Conservation (phyloP, 2,329 filamentous ascomycete species). For the Calcarisporium arbuscula region DNA sequence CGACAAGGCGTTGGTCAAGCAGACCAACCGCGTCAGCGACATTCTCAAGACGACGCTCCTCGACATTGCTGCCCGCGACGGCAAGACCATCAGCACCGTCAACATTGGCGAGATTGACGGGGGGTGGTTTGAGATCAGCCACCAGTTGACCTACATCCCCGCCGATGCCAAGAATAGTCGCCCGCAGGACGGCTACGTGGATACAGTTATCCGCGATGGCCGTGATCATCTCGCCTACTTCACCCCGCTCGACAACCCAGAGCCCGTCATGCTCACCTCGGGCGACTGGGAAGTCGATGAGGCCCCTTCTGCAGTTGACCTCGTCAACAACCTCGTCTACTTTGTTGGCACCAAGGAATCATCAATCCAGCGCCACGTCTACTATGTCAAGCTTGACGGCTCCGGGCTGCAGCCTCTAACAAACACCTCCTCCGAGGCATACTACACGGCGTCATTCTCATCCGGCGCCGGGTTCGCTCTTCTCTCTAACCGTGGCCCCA, state of each 20-base stretch:
- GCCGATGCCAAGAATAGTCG: constrained; percentile 72
- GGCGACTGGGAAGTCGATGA: constrained; percentile 89
- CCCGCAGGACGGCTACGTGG: constrained; percentile 82
- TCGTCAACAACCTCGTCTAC: constrained; percentile 82
- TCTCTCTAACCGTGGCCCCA: constrained; percentile 77
- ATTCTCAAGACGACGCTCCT: constrained; percentile 81
- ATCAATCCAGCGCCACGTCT: constrained; percentile 85
- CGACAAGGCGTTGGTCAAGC: constrained; percentile 75
- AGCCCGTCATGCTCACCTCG: constrained; percentile 80
- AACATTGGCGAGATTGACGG: constrained; percentile 83
- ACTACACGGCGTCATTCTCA: constrained; percentile 81
- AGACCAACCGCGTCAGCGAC: constrained; percentile 92
- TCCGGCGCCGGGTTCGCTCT: constrained; percentile 73
- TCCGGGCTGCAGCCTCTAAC: constrained; percentile 67
- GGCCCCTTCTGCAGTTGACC: constrained; percentile 76
- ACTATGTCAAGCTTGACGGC: constrained; percentile 81
- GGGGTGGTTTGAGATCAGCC: constrained; percentile 93
- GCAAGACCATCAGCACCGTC: constrained; percentile 70
- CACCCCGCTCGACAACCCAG: constrained; percentile 72
- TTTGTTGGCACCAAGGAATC: constrained; percentile 83
- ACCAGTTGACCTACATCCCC: constrained; percentile 79
- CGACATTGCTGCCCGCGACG: constrained; percentile 66
- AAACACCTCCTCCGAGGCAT: constrained; percentile 65
- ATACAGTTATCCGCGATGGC: constrained; percentile 79
- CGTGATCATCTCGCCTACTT: constrained; percentile 94